A percentile compares a stretch with the other conserved stretches of the same genome.
phyloP scores from a whole-genome alignment of 208 protist species.

The Leishmania major region DNA sequence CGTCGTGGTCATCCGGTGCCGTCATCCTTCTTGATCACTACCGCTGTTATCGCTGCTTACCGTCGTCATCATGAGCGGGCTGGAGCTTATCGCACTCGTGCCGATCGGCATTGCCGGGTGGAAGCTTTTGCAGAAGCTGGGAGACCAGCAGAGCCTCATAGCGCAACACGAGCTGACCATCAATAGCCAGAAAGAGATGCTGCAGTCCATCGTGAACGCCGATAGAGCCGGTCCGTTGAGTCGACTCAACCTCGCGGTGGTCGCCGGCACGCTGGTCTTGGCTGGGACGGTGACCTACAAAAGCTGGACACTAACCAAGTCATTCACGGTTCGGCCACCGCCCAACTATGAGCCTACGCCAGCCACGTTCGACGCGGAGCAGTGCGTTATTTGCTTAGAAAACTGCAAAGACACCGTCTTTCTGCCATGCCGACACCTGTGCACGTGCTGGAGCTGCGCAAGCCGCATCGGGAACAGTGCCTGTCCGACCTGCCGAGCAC shows the following conservation, averaged over 20 bases:
- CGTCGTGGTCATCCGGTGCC: neutral
- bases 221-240: neutral
- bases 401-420: constrained; percentile 76
- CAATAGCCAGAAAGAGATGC: constrained; percentile 56
- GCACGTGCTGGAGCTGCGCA: constrained; percentile 72
- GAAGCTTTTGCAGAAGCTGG: constrained; percentile 53
- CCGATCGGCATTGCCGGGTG: constrained; percentile 60
- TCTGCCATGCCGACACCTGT: constrained; percentile 69
- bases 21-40: neutral
- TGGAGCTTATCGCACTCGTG: constrained; percentile 45
- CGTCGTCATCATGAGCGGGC: constrained; percentile 24
- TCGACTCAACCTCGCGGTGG: constrained; percentile 17
- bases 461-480: constrained; percentile 14
- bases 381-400: constrained; percentile 70
- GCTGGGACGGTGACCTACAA: constrained; percentile 38
- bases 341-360: constrained; percentile 47
- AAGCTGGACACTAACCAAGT: constrained; percentile 3
- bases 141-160: constrained; percentile 63
- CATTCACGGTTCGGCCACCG: constrained; percentile 37
- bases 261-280: constrained; percentile 23
- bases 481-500: constrained; percentile 58
- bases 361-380: constrained; percentile 55
- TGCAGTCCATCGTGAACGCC: constrained; percentile 40
- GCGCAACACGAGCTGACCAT: constrained; percentile 63
- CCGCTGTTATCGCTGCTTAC: neutral